Evolutionary conservation across 129 eudicot genomes (phyloP), one percentile per base, ranked within the genome.

Genomic region (Lonicera japonica): DNA sequence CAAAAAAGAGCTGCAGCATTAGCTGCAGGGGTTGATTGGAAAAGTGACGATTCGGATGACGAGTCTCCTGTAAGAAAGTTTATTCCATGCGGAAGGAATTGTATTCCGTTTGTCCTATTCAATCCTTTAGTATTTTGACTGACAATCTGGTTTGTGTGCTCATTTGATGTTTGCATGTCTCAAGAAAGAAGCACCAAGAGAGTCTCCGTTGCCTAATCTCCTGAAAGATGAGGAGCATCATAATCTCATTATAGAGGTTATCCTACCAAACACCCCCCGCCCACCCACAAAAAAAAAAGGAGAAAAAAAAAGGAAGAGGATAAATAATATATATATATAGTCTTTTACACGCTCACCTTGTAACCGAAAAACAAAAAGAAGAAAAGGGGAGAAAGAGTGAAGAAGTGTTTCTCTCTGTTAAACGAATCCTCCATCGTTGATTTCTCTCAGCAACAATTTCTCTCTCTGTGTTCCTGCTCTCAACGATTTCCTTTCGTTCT

Each of bases 11-110:
- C 89, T 72, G 92, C 86, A 47, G 91, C 95, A 60, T 56, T 82
- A 71, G 91, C 95, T 48, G 95, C 88, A 82, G 98, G 98, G 60
- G 63, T 71, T 78, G 98, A 87, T 68, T 87, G 84, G 84, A 78
- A 65, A 53, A 87, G 96, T 74, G 98, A 87, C 21, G 81, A 80
- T 63, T 84, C 95, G 45, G 96, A 87, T 23, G 86, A 78, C 23
- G 96, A 92, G 46, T 68, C 83, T 61, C 86, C 82, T 58, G 97
- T 90, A 64, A 85, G 75, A 67, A n/a, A 71, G 24, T 64, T 34
- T 21, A 16, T 16, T 36, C n/a, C 55, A 25, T 65, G 25, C 40
- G 21, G 19, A 56, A 15, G 34, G 16, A 45, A 9, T 58, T 47
- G 18, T 40, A 53, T 18, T 60, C 36, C 47, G 3, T 3, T 36